phyloP scores from a whole-genome alignment of 1,284 basidiomycete species.

The Macrocystidia cucumis region DNA sequence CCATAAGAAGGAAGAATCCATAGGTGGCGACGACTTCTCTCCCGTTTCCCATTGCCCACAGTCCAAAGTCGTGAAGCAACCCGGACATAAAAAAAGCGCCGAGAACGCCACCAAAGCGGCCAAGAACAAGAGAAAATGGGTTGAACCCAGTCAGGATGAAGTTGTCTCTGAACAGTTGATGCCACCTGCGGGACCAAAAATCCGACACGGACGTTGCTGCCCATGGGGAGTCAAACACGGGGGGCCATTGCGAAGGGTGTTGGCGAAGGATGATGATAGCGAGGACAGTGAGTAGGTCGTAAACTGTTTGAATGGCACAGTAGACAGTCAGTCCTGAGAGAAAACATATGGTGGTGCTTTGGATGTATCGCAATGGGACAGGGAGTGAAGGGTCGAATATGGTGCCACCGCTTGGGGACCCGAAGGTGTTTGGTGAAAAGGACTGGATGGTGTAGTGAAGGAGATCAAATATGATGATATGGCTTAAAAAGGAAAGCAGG shows the following conservation, averaged over 20 bases:
- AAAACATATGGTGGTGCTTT: slow-evolving; percentile 31
- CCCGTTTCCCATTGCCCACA: slow-evolving; percentile 53
- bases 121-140: slow-evolving; percentile 32
- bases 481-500: slow-evolving; percentile 22
- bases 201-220: slow-evolving; percentile 34
- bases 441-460: slow-evolving; percentile 32
- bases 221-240: slow-evolving; percentile 37
- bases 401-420: slow-evolving; percentile 31
- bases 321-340: slow-evolving; percentile 34
- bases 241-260: slow-evolving; percentile 36
- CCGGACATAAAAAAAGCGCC: slow-evolving; percentile 53
- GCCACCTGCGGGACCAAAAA: slow-evolving; percentile 46
- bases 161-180: slow-evolving; percentile 40
- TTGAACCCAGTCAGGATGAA: slow-evolving; percentile 34
- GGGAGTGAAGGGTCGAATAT: slow-evolving; percentile 43
- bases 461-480: slow-evolving; percentile 31
- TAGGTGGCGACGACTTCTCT: slow-evolving; percentile 33
- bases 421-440: slow-evolving; percentile 25
- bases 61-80: slow-evolving; percentile 44
- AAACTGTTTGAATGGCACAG: slow-evolving; percentile 30
- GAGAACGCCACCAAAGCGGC: slow-evolving; percentile 38
- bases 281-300: slow-evolving; percentile 35
- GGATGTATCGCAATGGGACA: slow-evolving; percentile 31
- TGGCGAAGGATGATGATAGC: slow-evolving; percentile 31
- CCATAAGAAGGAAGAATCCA: slow-evolving; percentile 52